Conservation (phyloP, 768 basidiomycete genomes). For the Jaapia argillacea region DNA sequence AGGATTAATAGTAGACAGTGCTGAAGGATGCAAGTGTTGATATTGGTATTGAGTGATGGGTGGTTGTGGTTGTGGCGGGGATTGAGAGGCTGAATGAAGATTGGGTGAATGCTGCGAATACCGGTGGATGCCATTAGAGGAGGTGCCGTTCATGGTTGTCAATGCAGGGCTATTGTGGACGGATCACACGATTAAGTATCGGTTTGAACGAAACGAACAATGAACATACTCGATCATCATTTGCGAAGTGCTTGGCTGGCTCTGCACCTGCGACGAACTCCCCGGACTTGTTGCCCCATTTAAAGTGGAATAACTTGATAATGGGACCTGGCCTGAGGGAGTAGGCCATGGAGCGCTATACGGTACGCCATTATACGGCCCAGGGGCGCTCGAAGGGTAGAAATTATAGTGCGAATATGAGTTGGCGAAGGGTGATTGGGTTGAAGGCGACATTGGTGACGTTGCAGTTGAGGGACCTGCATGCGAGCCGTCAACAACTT, state of each 20-base stretch:
- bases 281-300: conserved; percentile 47
- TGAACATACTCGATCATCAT: conserved; percentile 71
- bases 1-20: conserved; percentile 33
- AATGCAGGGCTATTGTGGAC: conserved; percentile 42
- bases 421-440: conserved; percentile 30
- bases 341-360: conserved; percentile 45
- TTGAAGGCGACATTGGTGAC: conserved; percentile 30
- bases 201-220: background rate
- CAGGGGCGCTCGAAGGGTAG: conserved; percentile 28
- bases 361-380: conserved; percentile 41
- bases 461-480: conserved; percentile 9
- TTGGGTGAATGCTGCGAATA: conserved; percentile 31
- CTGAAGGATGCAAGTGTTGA: conserved; percentile 26
- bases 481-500: no score
- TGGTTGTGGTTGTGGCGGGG: conserved; percentile 23
- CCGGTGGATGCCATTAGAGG: conserved; percentile 30
- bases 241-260: conserved; percentile 19
- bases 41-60: conserved; percentile 25
- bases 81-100: conserved; percentile 26
- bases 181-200: conserved; percentile 2
- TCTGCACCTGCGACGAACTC: conserved; percentile 19
- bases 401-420: conserved; percentile 22
- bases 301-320: conserved; percentile 69
- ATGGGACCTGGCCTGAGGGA: conserved; percentile 34
- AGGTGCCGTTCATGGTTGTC: conserved; percentile 42